Percentiles rank a stretch among this genome's conserved stretches.
Conservation (phyloP, 257 asterid genomes). For the Asclepias syriaca region DNA sequence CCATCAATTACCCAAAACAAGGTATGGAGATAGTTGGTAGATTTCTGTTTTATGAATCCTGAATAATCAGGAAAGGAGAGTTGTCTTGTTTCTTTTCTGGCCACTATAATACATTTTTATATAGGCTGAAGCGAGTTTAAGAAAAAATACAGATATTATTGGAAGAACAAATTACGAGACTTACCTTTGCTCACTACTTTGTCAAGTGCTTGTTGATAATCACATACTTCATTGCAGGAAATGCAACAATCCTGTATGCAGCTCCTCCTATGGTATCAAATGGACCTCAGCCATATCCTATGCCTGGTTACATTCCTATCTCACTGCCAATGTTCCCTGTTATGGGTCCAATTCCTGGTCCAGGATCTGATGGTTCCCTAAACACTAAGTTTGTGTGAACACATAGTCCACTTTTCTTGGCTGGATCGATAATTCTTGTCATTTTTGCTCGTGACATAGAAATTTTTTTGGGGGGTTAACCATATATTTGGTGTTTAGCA, state of each 20-base stretch:
- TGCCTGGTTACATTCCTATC: conserved; percentile 52
- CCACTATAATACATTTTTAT: background rate
- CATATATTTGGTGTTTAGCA: background rate
- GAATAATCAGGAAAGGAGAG: background rate
- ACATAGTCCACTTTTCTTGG: background rate
- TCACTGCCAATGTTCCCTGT: conserved; percentile 49
- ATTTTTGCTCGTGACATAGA: conserved; percentile 13
- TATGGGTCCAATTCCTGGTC: conserved; percentile 42
- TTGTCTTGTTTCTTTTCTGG: background rate
- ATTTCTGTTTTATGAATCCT: background rate
- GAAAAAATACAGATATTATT: no score
- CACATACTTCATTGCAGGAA: conserved; percentile 38
- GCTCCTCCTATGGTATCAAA: conserved; percentile 46
- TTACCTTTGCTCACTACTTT: background rate
- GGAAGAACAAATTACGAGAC: no score
- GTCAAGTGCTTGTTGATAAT: background rate
- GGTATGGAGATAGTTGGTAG: conserved; percentile 30
- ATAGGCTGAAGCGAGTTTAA: no score
- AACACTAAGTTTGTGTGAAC: conserved; percentile 46
- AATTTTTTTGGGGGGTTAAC: conserved; percentile 1
- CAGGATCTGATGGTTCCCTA: conserved; percentile 41
- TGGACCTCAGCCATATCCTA: conserved; percentile 39
- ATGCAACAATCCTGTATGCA: conserved; percentile 43
- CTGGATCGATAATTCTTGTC: conserved; percentile 9
- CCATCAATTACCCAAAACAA: conserved; percentile 58